Conservation (phyloP, 139 green algal genomes). For the Micractinium sp. region DNA sequence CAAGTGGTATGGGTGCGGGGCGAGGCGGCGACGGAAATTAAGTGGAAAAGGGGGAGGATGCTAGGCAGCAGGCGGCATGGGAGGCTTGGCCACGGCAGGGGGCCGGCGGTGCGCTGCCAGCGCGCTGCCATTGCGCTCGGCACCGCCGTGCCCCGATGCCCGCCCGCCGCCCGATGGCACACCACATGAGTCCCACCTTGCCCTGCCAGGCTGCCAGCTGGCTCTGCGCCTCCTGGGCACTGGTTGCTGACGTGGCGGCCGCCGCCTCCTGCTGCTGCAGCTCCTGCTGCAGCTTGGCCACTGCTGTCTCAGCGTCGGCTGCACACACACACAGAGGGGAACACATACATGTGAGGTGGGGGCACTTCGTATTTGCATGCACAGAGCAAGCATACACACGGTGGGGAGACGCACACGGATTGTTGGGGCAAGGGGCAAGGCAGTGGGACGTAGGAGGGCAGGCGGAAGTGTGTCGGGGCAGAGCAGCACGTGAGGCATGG, state of each 20-base stretch:
- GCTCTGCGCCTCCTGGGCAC: background rate
- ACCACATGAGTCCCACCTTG: background rate
- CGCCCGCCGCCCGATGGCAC: no score
- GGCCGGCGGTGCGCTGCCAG: background rate
- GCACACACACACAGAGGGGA: background rate
- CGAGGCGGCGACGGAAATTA: no score
- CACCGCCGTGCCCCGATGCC: background rate
- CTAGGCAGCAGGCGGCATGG: no score
- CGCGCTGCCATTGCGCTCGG: no score
- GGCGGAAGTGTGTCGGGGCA: background rate
- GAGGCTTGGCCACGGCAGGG: no score
- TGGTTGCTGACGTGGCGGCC: background rate
- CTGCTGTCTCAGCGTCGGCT: slow-evolving; percentile 4
- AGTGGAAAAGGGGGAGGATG: no score
- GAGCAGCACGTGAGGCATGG: background rate
- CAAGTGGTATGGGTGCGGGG: no score
- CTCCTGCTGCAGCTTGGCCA: slow-evolving; percentile 5
- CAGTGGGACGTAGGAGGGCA: no score
- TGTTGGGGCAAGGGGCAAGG: no score
- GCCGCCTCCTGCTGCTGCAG: background rate
- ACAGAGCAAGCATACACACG: no score
- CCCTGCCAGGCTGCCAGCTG: slow-evolving; percentile 27
- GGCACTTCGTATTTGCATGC: no score
- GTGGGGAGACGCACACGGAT: no score
- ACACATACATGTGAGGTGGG: background rate